These are phyloP conservation scores for Malassezia caprae DNA, from an alignment of 1,284 basidiomycete species.

Conservation along the genomic window DNA sequence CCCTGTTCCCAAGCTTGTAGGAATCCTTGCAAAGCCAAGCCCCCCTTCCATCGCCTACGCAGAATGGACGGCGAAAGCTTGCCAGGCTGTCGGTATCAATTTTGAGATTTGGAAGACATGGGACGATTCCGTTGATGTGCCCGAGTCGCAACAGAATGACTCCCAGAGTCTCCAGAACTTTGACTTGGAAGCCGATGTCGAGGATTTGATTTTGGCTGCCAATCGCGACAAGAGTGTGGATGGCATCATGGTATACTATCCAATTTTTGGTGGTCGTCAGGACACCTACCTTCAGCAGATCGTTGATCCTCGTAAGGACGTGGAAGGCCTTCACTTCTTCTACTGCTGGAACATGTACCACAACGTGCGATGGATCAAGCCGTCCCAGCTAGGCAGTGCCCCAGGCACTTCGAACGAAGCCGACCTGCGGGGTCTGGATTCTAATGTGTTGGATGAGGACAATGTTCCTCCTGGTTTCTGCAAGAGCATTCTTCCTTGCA, in stretches of 20 bases:
- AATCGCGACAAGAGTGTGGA: conserved; percentile 76
- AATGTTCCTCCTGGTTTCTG: conserved; percentile 62
- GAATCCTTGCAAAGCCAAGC: conserved; percentile 77
- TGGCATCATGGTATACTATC: conserved; percentile 77
- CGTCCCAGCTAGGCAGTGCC: conserved; percentile 39
- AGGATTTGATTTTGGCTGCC: conserved; percentile 50
- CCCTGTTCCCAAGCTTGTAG: conserved; percentile 65
- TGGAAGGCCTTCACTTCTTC: conserved; percentile 81
- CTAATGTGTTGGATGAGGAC: conserved; percentile 21
- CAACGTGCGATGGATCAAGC: conserved; percentile 46
- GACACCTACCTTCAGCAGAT: conserved; percentile 94
- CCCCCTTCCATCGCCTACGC: conserved; percentile 82
- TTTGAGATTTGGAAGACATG: conserved; percentile 57
- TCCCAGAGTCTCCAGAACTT: conserved; percentile 62
- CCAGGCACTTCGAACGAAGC: conserved; percentile 40
- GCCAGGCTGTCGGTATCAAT: conserved; percentile 73
- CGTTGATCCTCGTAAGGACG: conserved; percentile 89
- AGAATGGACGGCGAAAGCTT: conserved; percentile 84
- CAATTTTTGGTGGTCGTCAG: conserved; percentile 53
- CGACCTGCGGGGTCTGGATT: conserved; percentile 23
- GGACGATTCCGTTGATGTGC: conserved; percentile 33
- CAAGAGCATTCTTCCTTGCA: conserved; percentile 92
- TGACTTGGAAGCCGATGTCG: conserved; percentile 61
- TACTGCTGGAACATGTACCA: conserved; percentile 49
- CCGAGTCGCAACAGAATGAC: conserved; percentile 50